phyloP scores from a whole-genome alignment of 148 eudicot genomes.

The Dianthus caryophyllus region DNA sequence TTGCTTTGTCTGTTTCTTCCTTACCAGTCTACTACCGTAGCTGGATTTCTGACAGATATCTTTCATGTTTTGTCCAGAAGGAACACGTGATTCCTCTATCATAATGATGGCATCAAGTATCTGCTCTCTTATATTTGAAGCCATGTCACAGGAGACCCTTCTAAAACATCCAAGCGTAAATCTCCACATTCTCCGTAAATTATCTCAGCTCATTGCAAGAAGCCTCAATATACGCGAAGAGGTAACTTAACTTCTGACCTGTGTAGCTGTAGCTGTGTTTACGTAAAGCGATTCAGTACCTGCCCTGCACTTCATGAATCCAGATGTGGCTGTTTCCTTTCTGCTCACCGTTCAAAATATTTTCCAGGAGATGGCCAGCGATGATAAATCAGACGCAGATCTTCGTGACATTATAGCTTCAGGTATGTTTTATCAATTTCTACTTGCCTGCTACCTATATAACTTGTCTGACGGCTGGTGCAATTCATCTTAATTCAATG shows the following conservation, averaged over 20 bases:
- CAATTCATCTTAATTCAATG: background rate
- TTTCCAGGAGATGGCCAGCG: constrained; percentile 42
- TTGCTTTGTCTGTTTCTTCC: background rate
- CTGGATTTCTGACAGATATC: background rate
- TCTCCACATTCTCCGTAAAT: constrained; percentile 27
- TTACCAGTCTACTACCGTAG: background rate
- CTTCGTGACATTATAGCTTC: constrained; percentile 64
- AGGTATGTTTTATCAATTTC: constrained; percentile 38
- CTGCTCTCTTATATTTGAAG: constrained; percentile 63
- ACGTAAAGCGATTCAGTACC: background rate
- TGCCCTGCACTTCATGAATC: background rate
- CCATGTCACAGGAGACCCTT: constrained; percentile 67
- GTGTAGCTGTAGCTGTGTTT: background rate
- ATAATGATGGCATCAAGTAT: constrained; percentile 91
- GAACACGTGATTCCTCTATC: constrained; percentile 37
- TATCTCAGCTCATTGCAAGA: constrained; percentile 56
- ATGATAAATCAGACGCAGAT: constrained; percentile 52
- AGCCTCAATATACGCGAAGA: constrained; percentile 46
- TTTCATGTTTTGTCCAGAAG: constrained; percentile 32
- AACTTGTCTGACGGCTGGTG: background rate
- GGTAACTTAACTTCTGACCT: constrained; percentile 34
- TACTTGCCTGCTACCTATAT: background rate
- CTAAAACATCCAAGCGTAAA: constrained; percentile 46
- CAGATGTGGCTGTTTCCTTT: background rate
- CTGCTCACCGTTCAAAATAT: background rate